These are phyloP conservation scores for Botryotinia calthae DNA, from an alignment of 2,329 filamentous ascomycete species.

Conservation along the genomic window DNA sequence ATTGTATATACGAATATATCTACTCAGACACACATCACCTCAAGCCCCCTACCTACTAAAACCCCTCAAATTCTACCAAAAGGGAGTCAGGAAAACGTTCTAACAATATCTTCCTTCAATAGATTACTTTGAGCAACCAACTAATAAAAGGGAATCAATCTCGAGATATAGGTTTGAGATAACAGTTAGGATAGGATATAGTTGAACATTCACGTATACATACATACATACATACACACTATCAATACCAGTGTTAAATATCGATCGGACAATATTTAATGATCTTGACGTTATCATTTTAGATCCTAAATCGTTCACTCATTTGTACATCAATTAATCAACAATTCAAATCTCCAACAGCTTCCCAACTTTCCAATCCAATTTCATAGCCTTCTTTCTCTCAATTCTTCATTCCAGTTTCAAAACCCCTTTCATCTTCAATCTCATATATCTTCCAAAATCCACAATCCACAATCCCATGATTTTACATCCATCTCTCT, in stretches of 20 bases:
- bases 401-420: background rate
- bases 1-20: background rate
- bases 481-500: too few relatives aligned
- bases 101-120: rapidly evolving
- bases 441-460: too few relatives aligned
- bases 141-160: too few relatives aligned
- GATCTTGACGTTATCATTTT: background rate
- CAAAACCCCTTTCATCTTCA: too few relatives aligned
- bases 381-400: background rate
- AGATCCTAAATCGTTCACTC: too few relatives aligned
- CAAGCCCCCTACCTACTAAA: too few relatives aligned
- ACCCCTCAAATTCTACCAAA: background rate
- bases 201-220: too few relatives aligned
- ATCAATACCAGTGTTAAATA: rapidly evolving
- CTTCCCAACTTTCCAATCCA: too few relatives aligned
- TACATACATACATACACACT: background rate
- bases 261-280: rapidly evolving
- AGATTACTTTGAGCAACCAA: background rate
- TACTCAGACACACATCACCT: background rate
- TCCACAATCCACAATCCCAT: too few relatives aligned
- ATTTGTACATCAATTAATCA: too few relatives aligned
- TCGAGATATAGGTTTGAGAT: background rate
- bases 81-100: background rate
- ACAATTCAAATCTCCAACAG: too few relatives aligned
- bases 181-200: background rate